A percentile compares a stretch with the other conserved stretches of the same genome.
Conservation (phyloP, 2,329 filamentous ascomycete genomes). For the Immersiporthe knoxdaviesiana region DNA sequence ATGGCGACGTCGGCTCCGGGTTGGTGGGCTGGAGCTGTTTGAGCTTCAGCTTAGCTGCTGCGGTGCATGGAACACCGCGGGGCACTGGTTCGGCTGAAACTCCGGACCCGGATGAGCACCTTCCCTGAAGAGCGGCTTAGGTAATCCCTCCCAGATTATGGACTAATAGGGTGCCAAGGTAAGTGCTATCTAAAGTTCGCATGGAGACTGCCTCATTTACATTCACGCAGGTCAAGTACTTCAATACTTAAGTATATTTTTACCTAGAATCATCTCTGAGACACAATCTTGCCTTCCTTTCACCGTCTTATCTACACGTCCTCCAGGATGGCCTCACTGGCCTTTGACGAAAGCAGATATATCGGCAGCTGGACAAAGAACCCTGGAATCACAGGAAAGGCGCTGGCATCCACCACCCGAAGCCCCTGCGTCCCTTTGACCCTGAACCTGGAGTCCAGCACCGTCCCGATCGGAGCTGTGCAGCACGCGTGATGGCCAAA, state of each 20-base stretch:
- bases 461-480: slow-evolving; percentile 41
- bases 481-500: slow-evolving; percentile 31
- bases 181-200: not conserved
- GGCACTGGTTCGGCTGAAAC: not conserved
- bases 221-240: too few species aligned
- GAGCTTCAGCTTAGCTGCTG: not conserved
- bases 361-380: slow-evolving; percentile 51
- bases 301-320: not conserved
- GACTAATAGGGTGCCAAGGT: not conserved
- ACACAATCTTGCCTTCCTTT: not conserved
- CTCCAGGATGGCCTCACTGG: slow-evolving; percentile 26
- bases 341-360: slow-evolving; percentile 45
- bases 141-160: not conserved
- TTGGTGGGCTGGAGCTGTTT: not conserved
- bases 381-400: slow-evolving; percentile 53
- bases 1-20: not conserved
- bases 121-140: not conserved
- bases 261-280: too few species aligned
- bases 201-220: too few species aligned
- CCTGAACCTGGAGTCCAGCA: slow-evolving; percentile 56
- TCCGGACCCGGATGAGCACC: not conserved
- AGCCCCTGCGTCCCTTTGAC: slow-evolving; percentile 55
- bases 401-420: slow-evolving; percentile 60
- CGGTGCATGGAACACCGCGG: too few species aligned
- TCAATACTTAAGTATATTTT: too few species aligned